Evolutionary conservation across 2,329 filamentous ascomycete genomes (phyloP).

Genomic region (Lachnellula subtilissima): DNA sequence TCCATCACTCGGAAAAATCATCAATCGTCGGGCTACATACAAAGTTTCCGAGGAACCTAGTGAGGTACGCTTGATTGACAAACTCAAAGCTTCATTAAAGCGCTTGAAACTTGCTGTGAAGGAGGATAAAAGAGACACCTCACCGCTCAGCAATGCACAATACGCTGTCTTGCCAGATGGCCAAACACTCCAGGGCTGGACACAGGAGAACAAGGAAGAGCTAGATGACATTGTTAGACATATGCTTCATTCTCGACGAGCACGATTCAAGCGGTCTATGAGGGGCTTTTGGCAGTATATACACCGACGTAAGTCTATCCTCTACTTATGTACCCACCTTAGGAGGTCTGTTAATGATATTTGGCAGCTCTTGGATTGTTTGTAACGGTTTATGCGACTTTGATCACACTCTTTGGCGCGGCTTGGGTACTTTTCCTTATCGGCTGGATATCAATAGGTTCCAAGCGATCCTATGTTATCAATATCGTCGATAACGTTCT

Average conservation of each 20-base stretch:
- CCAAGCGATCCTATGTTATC: constrained; percentile 61
- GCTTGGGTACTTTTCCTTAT: constrained; percentile 88
- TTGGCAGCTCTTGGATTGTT: constrained; percentile 65
- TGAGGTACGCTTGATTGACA: constrained; percentile 20
- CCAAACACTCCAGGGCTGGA: constrained; percentile 70
- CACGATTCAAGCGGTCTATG: constrained; percentile 72
- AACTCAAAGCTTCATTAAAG: constrained; percentile 19
- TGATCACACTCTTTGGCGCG: constrained; percentile 81
- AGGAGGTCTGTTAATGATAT: neutral
- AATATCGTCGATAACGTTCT: constrained; percentile 66
- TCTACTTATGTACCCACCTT: neutral
- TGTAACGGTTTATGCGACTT: constrained; percentile 73
- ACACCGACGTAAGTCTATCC: constrained; percentile 50
- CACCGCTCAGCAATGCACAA: constrained; percentile 60
- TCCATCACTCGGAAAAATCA: constrained; percentile 65
- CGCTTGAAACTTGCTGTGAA: constrained; percentile 6
- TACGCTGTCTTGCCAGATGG: constrained; percentile 77
- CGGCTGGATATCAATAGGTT: constrained; percentile 80
- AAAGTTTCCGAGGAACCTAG: constrained; percentile 13
- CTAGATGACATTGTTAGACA: constrained; percentile 85
- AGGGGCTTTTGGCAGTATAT: constrained; percentile 78
- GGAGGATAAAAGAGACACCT: constrained; percentile 52
- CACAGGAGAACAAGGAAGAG: constrained; percentile 63
- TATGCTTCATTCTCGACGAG: constrained; percentile 75
- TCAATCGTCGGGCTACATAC: constrained; percentile 57